A percentile compares a stretch with the other conserved stretches of the same genome.
Evolutionary conservation across 2,329 filamentous ascomycete species (phyloP).

Genomic region (Atkinsonella hypoxylon): DNA sequence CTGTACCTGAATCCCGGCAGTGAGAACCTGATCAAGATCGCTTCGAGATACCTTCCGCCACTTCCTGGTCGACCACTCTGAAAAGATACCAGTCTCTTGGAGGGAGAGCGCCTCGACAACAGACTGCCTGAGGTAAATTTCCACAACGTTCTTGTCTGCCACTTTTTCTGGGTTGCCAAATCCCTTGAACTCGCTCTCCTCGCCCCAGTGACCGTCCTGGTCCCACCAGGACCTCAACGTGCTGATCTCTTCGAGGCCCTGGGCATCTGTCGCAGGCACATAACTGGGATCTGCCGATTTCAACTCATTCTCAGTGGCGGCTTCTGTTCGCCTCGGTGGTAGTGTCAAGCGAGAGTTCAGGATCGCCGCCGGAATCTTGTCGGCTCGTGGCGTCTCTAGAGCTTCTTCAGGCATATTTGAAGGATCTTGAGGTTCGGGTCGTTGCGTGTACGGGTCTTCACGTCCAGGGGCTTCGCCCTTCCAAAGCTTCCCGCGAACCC

Average conservation of each 20-base stretch:
- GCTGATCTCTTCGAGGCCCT: slow-evolving; percentile 35
- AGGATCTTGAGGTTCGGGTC: slow-evolving; percentile 14
- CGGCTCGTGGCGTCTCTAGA: slow-evolving; percentile 10
- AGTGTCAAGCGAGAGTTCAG: slow-evolving; percentile 20
- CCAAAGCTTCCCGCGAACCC: slow-evolving; percentile 28
- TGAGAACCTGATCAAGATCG: slow-evolving; percentile 24
- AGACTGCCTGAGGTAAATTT: slow-evolving; percentile 37
- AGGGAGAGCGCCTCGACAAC: slow-evolving; percentile 40
- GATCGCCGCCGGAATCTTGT: slow-evolving; percentile 16
- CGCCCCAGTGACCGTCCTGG: slow-evolving; percentile 36
- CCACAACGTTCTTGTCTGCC: slow-evolving; percentile 31
- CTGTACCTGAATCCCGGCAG: slow-evolving; percentile 25
- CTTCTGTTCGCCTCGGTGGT: slow-evolving; percentile 22
- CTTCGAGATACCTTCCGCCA: slow-evolving; percentile 20
- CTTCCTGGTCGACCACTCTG: slow-evolving; percentile 21
- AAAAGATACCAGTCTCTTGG: slow-evolving; percentile 18
- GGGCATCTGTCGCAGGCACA: slow-evolving; percentile 31
- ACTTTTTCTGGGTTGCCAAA: slow-evolving; percentile 31
- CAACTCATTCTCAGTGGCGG: slow-evolving; percentile 20
- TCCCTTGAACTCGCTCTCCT: slow-evolving; percentile 29
- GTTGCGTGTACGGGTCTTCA: slow-evolving; percentile 27
- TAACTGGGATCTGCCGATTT: slow-evolving; percentile 26
- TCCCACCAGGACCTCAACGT: slow-evolving; percentile 42
- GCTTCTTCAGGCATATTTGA: slow-evolving; percentile 22
- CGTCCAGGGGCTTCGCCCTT: slow-evolving; percentile 26